phyloP scores from a whole-genome alignment of 1,284 basidiomycete species.

The Sporisorium scitamineum region DNA sequence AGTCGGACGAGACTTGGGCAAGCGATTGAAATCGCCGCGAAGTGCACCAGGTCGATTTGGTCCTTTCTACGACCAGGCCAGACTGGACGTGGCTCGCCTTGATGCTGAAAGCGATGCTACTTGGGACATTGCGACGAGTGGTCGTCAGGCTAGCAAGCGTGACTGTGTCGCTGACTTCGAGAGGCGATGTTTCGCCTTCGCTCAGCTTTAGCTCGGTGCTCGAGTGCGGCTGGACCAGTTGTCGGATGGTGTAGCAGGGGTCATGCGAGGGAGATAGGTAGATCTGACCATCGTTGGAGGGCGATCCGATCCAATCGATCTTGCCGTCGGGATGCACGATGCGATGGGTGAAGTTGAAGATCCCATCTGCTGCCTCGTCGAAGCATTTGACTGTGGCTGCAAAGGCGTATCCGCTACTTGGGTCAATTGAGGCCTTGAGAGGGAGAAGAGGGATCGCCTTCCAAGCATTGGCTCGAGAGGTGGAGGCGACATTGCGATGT shows the following conservation, averaged over 20 bases:
- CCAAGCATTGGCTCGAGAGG: slow-evolving; percentile 25
- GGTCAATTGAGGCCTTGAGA: slow-evolving; percentile 3
- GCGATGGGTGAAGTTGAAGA: slow-evolving; percentile 41
- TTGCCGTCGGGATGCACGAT: slow-evolving; percentile 42
- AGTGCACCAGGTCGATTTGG: slow-evolving; percentile 50
- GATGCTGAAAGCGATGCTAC: slow-evolving; percentile 23
- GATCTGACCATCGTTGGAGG: slow-evolving; percentile 39
- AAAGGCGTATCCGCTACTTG: slow-evolving; percentile 20
- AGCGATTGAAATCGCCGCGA: slow-evolving; percentile 34
- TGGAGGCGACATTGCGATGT: slow-evolving; percentile 1
- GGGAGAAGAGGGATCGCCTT: slow-evolving; percentile 23
- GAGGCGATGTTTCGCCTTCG: neutral
- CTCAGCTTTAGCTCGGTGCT: slow-evolving; percentile 10
- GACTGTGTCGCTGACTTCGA: neutral
- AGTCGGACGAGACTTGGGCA: slow-evolving; percentile 28
- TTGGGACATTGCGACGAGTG: neutral
- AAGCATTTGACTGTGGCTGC: slow-evolving; percentile 23
- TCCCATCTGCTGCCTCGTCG: slow-evolving; percentile 7
- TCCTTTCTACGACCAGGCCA: slow-evolving; percentile 43
- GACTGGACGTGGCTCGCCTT: slow-evolving; percentile 19
- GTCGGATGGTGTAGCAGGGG: slow-evolving; percentile 8
- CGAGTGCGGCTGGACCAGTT: slow-evolving; percentile 14
- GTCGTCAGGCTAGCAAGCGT: slow-evolving; percentile 6
- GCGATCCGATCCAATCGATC: slow-evolving; percentile 46
- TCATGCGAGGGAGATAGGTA: slow-evolving; percentile 5